Base-by-base conservation (phyloP, 768 basidiomycete species). In the Rhodotorula sphaerocarpa region DNA sequence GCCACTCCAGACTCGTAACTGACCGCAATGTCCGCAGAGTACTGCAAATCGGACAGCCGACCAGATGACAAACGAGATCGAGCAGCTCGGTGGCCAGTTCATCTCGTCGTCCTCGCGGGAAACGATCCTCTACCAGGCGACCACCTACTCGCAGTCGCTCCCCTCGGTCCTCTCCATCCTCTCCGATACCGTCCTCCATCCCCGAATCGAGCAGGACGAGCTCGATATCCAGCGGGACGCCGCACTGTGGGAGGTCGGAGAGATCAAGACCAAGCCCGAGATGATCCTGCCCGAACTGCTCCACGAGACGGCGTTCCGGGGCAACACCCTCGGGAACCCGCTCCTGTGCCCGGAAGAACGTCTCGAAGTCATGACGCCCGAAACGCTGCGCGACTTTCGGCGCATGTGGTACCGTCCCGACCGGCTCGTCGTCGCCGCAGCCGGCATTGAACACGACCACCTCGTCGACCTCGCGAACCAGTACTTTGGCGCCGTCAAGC, bases 111-210 rank as follows among this genome's bases (percentile, higher is more conserved):
- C 90, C 23, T 86, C 90, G 3, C 81, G 95, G 50, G 95, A 99
- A 75, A 82, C 89, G 27, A 90, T 96, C 73, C 89, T 95, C 87
- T 99, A 97, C 74, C 95, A 97, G 76, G 93, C 93, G 16, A 89
- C 90, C 43, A 87, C 93, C 74, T 92, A 91, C 73, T 84, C 90
- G 69, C 79, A 83, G 64, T 84, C 83, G 44, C 88, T 91, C 3
- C 83, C 87, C 2, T 79, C 84, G 11, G 90, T 90, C 16, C 74
- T 99, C 53, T 86, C 86, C 31, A 82, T 97, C 65, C 88, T 99
- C 63, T 83, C 92, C 39, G 92, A 96, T 75, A 93, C 92, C 21
- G 84, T 88, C 52, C 79, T 86, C 58, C 83, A 89, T 72, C 83
- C 95, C 15, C 77, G 83, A 2, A 84, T 95, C 74, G 75, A 81